Evolutionary conservation across 441 rosid species (phyloP), one percentile per base, ranked within the genome.

Genomic region (Erysimum cheiri): DNA sequence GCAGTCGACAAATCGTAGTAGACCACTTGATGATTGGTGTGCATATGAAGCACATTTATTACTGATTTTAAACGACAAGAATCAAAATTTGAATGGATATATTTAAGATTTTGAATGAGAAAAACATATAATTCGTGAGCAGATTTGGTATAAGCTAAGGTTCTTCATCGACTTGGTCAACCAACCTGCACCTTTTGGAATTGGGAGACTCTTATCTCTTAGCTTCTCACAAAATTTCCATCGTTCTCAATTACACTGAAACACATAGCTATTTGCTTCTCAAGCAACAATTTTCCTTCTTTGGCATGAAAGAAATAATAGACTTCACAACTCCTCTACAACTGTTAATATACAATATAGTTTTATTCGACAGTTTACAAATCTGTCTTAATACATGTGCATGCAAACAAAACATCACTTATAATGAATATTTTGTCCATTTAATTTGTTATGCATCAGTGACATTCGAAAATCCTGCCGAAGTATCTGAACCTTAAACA

Each of bases 401-500:
- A 32, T 47, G 14, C 31, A 19, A 49, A 19, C 15, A 24, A 19
- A 15, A 17, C 17, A 17, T 35, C 19, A 47, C 6, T 32, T 44
- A 29, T 57, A 6, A 4, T 3, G 47, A 43, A 43, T 22, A 10
- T 2, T 49, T 24, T 11, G 17, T 12, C 44, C 3, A 49, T 22
- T 22, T 24, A 24, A 48, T 33, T 36, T 50, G 3, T 6, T 50
- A 37, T 24, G 46, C 15, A 50, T 50, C 37, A 36, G 26, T 6
- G 17, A 5, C 24, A 17, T 17, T 60, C 26, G 11, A 56, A 32
- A 32, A 56, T 55, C 5, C 44, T 54, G 33, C 72, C 32, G 43
- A 67, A 53, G 0, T 67, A 14, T 56, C 14, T 56, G 36, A 67
- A 67, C 35, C 63, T 56, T 64, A 44, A 54, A 66, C 41, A 11